Base-by-base conservation (phyloP, 495 filamentous ascomycete species). In the Aspergillus incahuasiensis region DNA sequence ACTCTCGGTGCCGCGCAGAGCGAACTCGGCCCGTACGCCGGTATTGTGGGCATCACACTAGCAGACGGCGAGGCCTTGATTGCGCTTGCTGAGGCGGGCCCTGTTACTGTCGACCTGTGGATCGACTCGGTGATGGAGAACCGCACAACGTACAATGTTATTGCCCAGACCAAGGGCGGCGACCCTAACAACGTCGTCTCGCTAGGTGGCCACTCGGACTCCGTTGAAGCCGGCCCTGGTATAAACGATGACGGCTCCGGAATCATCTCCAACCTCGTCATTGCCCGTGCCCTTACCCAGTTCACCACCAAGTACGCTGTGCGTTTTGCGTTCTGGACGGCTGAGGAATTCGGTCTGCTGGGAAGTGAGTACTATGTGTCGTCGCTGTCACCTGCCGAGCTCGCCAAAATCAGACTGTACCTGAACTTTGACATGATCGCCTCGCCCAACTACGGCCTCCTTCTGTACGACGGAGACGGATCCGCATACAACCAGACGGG, bases 391-490 rank as follows among this genome's bases (percentile, higher is more conserved):
- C 48, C 69, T 2, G 73, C 71, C 16, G 81, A 82, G 45, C 69
- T 80, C 11, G 71, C 68, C 32, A 82, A 83, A 61, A 79, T 90
- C 56, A 67, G 78, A 1, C 77, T 87, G 3, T 88, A 88, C 62
- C 83, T 90, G 60, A 88, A 90, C 73, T 87, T 88, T 59, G 87
- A 90, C 69, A 90, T 90, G 87, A 86, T 89, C 55, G 87, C 86
- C 41, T 82, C 76, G 15, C 87, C 87, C 42, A 89, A 90, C 74
- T 89, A 82, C 61, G 74, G 79, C 15, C 77, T 82, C 61, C 80
- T 79, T 63, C 78, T 88, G 66, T 89, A 88, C 64, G 87, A 90
- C 65, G 87, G 87, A 41, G 84, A 88, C 58, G 87, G 86, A 41
- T 70, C 64, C 45, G 63, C 77, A 16, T 89, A 82, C 72, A 83